Conservation (phyloP, 805 yeast species). For the Wickerhamiella australiensis region DNA sequence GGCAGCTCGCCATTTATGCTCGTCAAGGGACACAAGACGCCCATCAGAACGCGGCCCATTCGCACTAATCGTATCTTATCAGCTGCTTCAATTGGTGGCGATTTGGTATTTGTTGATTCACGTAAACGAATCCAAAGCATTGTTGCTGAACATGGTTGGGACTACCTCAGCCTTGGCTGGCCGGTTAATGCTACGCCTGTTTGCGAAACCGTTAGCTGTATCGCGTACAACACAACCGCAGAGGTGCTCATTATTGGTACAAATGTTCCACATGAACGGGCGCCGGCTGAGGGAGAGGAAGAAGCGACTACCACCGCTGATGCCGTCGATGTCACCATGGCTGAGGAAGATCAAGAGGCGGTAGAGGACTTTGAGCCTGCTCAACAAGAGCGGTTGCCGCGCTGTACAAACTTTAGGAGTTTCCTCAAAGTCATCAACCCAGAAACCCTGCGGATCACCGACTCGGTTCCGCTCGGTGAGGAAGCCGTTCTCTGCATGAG, state of each 20-base stretch:
- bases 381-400: neutral
- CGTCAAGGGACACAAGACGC: slow-evolving; percentile 49
- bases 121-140: slow-evolving; percentile 7
- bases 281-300: neutral
- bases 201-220: slow-evolving; percentile 50
- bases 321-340: slow-evolving; percentile 30
- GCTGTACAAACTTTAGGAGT: slow-evolving; percentile 39
- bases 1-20: slow-evolving; percentile 64
- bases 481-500: slow-evolving; percentile 51
- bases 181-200: slow-evolving; percentile 33
- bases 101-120: slow-evolving; percentile 33
- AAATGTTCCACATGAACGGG: slow-evolving; percentile 12
- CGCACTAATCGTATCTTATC: slow-evolving; percentile 39
- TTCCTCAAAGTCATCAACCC: slow-evolving; percentile 59
- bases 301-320: neutral
- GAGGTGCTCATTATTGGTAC: slow-evolving; percentile 54
- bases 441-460: slow-evolving; percentile 63
- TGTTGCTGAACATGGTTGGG: slow-evolving; percentile 8
- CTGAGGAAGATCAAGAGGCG: slow-evolving; percentile 57
- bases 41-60: slow-evolving; percentile 55
- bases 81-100: slow-evolving; percentile 42
- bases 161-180: slow-evolving; percentile 8
- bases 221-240: slow-evolving; percentile 58
- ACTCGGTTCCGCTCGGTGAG: slow-evolving; percentile 49
- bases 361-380: slow-evolving; percentile 25